These are phyloP conservation scores for Tuber umbilicatum DNA, from an alignment of 495 filamentous ascomycete genomes.

Conservation along the genomic window DNA sequence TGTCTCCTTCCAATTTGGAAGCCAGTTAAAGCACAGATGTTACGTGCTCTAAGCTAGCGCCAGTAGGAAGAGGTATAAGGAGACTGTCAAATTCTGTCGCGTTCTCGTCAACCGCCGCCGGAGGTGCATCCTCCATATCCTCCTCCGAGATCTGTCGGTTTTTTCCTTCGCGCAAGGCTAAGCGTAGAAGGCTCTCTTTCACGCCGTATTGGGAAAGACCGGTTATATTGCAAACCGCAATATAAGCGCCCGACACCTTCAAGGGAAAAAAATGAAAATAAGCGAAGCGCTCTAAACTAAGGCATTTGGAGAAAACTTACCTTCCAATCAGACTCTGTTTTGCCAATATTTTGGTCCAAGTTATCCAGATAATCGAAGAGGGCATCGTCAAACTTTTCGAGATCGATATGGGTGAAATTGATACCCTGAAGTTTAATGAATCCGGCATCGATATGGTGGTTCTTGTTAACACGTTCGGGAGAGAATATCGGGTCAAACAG, in stretches of 20 bases:
- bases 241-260: constrained; percentile 51
- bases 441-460: constrained; percentile 34
- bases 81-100: constrained; percentile 32
- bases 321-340: constrained; percentile 49
- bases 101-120: constrained; percentile 15
- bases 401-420: constrained; percentile 49
- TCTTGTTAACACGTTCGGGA: constrained; percentile 33
- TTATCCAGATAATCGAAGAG: constrained; percentile 46
- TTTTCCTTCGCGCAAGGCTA: constrained; percentile 37
- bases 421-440: constrained; percentile 56
- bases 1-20: constrained; percentile 17
- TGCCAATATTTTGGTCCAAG: constrained; percentile 50
- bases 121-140: constrained; percentile 28
- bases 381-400: constrained; percentile 45
- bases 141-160: constrained; percentile 18
- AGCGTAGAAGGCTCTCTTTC: constrained; percentile 45
- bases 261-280: not conserved
- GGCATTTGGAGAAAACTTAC: constrained; percentile 9
- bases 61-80: constrained; percentile 35
- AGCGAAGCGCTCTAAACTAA: not conserved
- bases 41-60: constrained; percentile 32
- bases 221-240: constrained; percentile 57
- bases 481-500: constrained; percentile 55
- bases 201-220: constrained; percentile 57
- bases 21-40: constrained; percentile 27